phyloP scores from a whole-genome alignment of 148 eudicot species.

The Rhododendron henanense region DNA sequence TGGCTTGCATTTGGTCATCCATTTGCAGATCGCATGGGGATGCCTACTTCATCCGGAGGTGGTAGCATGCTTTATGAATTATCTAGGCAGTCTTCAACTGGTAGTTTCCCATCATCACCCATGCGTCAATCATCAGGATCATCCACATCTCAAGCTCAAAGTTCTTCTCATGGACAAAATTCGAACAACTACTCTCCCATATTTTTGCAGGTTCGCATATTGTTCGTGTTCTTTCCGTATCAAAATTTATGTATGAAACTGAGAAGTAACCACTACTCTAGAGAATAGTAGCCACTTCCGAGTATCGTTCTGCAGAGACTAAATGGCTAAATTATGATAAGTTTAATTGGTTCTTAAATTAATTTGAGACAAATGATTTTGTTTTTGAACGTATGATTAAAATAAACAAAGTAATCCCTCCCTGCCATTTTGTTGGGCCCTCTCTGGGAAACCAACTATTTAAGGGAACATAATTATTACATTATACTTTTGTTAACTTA shows the following conservation, averaged over 20 bases:
- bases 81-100: slow-evolving; percentile 57
- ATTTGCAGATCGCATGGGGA: slow-evolving; percentile 84
- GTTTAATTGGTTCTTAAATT: no score
- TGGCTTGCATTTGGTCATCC: slow-evolving; percentile 99
- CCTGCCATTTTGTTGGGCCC: background rate
- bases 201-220: slow-evolving; percentile 64
- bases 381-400: background rate
- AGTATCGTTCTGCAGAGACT: background rate
- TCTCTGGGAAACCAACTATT: background rate
- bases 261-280: background rate
- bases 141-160: slow-evolving; percentile 43
- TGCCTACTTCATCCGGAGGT: slow-evolving; percentile 64
- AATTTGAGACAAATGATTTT: no score
- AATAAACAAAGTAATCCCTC: background rate
- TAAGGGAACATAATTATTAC: background rate
- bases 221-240: background rate
- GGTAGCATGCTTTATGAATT: slow-evolving; percentile 63
- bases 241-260: background rate
- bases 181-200: slow-evolving; percentile 76
- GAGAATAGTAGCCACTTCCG: background rate
- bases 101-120: slow-evolving; percentile 65
- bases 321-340: background rate
- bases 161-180: slow-evolving; percentile 59
- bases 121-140: slow-evolving; percentile 70
- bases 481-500: no score